Conservation (phyloP, 805 yeast species). For the Candida awuae region DNA sequence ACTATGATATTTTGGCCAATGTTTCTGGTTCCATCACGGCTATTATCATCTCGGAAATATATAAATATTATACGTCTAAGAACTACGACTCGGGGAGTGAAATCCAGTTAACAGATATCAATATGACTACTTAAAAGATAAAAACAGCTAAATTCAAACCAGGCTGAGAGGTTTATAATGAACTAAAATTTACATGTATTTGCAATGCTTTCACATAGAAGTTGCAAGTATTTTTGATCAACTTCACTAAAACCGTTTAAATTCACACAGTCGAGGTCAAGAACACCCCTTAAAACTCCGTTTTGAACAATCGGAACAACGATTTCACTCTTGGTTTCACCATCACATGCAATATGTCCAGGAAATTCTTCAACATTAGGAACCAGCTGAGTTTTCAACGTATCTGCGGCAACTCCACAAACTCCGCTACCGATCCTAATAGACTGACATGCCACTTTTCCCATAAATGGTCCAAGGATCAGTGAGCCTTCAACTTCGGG, state of each 20-base stretch:
- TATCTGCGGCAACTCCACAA: conserved; percentile 76
- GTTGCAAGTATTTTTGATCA: conserved; percentile 55
- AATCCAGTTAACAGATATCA: not conserved
- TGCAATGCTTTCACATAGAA: conserved; percentile 45
- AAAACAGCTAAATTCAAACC: too few species aligned
- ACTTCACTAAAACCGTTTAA: conserved; percentile 56
- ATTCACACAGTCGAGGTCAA: conserved; percentile 76
- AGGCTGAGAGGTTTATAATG: not conserved
- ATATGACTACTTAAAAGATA: too few species aligned
- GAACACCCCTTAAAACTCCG: conserved; percentile 55
- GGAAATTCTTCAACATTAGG: conserved; percentile 71
- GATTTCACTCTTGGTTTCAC: conserved; percentile 86
- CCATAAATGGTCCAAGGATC: conserved; percentile 88
- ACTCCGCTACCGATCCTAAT: conserved; percentile 80
- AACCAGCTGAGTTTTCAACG: conserved; percentile 61
- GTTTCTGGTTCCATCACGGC: conserved; percentile 23
- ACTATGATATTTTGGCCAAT: conserved; percentile 23
- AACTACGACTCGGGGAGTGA: too few species aligned
- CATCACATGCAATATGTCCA: conserved; percentile 96
- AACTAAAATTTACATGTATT: conserved; percentile 43
- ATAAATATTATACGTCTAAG: not conserved
- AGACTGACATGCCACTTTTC: conserved; percentile 90
- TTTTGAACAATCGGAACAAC: conserved; percentile 66
- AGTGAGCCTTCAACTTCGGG: conserved; percentile 35
- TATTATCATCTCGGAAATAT: conserved; percentile 16